Evolutionary conservation across 1,284 basidiomycete species (phyloP), one percentile per base, ranked within the genome.

Genomic region (Phenoliferia sp.): DNA sequence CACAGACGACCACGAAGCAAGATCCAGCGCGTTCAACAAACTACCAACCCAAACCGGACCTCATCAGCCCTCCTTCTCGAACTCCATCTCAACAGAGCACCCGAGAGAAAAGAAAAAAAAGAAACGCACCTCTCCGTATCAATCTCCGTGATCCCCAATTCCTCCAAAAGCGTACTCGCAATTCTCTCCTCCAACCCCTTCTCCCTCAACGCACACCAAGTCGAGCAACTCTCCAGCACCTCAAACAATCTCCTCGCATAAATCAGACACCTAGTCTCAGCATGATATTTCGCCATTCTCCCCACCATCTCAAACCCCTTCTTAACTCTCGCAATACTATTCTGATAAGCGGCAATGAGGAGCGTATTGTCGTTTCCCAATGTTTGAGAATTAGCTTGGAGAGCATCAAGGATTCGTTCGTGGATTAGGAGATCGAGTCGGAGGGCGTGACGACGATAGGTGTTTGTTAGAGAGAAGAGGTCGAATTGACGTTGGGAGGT

Each of bases 361-460:
- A 15, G 15, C 10, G 62, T 57, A 0, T 44, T 12, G 3, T 31
- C n/a, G n/a, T n/a, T n/a, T n/a, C n/a, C n/a, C n/a, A n/a, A n/a
- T n/a, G n/a, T 33, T 29, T 35, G 29, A 3, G 34, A 39, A 12
- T 17, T 50, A 22, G 48, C 29, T 2, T 54, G 2, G 29, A 64
- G 33, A 6, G 58, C 52, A 19, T 66, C 65, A 28, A 67, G 33
- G 36, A 70, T 61, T n/a, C 50, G 58, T 52, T 70, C 62, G 32
- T 67, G 63, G 2, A 61, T 22, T 35, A 70, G 63, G 26, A 70
- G 61, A 48, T 70, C 65, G 61, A 70, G 63, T 16, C 52, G 65
- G 28, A 66, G 26, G 1, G 62, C 36, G 26, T 48, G 26, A 15
- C 63, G 63, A n/a, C 66, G 62, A 28, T 59, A 55, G 10, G 26